Evolutionary conservation across 306 rosid species (phyloP), one percentile per base, ranked within the genome.

Genomic region (Amphicarpaea edgeworthii): DNA sequence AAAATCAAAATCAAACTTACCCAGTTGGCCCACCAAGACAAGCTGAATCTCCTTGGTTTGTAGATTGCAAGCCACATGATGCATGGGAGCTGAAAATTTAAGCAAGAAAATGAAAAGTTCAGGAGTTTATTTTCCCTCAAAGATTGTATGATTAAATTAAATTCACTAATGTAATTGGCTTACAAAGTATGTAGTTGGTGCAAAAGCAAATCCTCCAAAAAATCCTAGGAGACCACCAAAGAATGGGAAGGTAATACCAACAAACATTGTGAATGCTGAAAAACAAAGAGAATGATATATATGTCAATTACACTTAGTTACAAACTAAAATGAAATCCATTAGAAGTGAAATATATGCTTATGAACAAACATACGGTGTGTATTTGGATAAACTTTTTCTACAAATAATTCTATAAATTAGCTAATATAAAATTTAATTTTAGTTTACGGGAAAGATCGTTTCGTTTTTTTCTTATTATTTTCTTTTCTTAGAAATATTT

Each of bases 121-220:
- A 54, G 20, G 12, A 42, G 0, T 7, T 8, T 1, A 15, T 51
- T 51, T 49, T 49, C 7, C 8, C 58, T 9, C 24, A 47, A 47
- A 15, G 53, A 34, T 7, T 42, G 7, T 3, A 0, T 6, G 51
- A 28, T 15, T 60, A 55, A 77, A 28, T 15, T 60, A 55, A 77
- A 37, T 72, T 57, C 0, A 58, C 12, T n/a, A 41, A 17, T 54
- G 17, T 24, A 26, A 2, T 42, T 34, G 20, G 57, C 95, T 93
- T 83, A 93, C 97, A 1, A 85, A 93, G 64, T 90, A 93, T 55
- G 95, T 87, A 49, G 98, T 93, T 7, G 98, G 98, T 67, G 98
- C 96, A 47, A 93, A 89, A 74, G 93, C 95, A 76, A 93, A 93
- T 79, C 98, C 98, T 75, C 96, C 98, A 5, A 93, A 93, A 61